Evolutionary conservation across 352 stramenopile species (phyloP).

Genomic region (Pythium myriotylum): DNA sequence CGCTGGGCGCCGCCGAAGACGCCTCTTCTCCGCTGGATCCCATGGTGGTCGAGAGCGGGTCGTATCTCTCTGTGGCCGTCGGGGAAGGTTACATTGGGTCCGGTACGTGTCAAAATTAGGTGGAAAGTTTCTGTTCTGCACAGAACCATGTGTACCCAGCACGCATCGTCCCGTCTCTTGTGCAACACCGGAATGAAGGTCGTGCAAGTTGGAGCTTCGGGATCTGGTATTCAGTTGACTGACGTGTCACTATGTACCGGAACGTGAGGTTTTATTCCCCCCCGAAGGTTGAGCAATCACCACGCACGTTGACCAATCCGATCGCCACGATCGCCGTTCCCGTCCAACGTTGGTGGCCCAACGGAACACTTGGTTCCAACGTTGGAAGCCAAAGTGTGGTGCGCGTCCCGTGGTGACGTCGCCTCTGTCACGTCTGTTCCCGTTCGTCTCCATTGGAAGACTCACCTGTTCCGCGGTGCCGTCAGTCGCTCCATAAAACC

Average conservation of each 20-base stretch:
- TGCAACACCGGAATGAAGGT: too few species aligned
- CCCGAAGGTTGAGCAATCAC: not conserved
- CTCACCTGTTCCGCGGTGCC: constrained; percentile 22
- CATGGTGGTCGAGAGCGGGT: not conserved
- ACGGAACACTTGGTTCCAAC: too few species aligned
- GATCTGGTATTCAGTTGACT: not conserved
- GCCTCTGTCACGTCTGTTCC: not conserved
- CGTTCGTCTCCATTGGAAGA: constrained; percentile 19
- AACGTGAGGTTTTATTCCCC: constrained; percentile 15
- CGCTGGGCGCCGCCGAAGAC: constrained; percentile 7
- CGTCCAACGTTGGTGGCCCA: too few species aligned
- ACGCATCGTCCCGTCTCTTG: too few species aligned
- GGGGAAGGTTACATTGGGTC: not conserved
- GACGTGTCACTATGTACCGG: constrained; percentile 11
- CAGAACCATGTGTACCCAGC: too few species aligned
- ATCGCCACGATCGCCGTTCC: not conserved
- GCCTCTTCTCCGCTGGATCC: constrained; percentile 2
- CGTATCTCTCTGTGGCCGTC: not conserved
- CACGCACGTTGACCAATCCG: constrained; percentile 9
- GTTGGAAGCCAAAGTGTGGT: not conserved
- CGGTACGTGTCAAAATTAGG: not conserved
- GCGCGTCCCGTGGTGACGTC: not conserved
- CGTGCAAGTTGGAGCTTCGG: too few species aligned
- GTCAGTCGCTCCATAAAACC: constrained; percentile 15
- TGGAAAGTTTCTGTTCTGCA: not conserved